A percentile compares a stretch with the other conserved stretches of the same genome.
Conservation (phyloP, 1,139 yeast species). For the Nakaseomyces delphensis region DNA sequence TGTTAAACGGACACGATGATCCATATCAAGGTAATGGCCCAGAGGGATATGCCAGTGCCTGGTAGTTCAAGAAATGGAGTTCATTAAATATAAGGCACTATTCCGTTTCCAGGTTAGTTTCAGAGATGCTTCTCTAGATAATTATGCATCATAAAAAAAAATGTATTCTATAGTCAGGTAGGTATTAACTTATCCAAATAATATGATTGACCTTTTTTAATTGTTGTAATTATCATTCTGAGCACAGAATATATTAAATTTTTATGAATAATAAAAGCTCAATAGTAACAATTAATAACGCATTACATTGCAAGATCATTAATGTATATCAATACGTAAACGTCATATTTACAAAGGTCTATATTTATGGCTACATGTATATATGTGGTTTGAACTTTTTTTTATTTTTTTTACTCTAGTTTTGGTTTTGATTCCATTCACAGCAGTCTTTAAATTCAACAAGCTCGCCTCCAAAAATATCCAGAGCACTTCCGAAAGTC, state of each 20-base stretch:
- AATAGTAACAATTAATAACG: background rate
- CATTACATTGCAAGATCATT: background rate
- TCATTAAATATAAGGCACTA: no score
- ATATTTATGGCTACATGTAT: no score
- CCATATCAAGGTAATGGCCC: slow-evolving; percentile 36
- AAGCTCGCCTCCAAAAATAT: slow-evolving; percentile 81
- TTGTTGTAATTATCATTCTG: no score
- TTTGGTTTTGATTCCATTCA: slow-evolving; percentile 49
- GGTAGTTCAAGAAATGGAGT: slow-evolving; percentile 19
- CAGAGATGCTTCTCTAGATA: no score
- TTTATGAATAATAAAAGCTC: slow-evolving; percentile 3
- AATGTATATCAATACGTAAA: slow-evolving; percentile 6
- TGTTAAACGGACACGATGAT: slow-evolving; percentile 37
- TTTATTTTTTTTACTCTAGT: background rate
- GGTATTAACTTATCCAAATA: no score
- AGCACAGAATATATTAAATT: slow-evolving; percentile 6
- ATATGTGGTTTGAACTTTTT: no score
- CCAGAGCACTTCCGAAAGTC: slow-evolving; percentile 87
- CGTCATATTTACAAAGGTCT: no score
- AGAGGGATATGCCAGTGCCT: slow-evolving; percentile 28
- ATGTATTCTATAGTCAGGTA: no score
- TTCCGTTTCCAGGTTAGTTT: no score
- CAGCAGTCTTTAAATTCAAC: slow-evolving; percentile 71
- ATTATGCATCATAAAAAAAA: no score
- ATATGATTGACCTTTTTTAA: no score